Conservation (phyloP, 2,329 filamentous ascomycete genomes). For the Hymenoscyphus repandus region DNA sequence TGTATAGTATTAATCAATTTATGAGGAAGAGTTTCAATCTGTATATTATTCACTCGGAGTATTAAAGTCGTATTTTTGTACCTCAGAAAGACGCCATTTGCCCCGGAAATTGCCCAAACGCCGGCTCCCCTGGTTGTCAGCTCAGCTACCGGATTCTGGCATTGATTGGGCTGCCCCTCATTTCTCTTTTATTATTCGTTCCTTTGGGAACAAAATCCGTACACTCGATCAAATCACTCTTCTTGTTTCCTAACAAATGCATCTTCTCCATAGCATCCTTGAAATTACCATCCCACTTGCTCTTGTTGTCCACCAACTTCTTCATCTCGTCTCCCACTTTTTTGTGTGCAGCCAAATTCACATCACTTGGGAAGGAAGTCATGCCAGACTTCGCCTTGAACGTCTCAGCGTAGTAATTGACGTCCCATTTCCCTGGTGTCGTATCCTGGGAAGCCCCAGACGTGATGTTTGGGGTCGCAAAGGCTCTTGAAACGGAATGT, state of each 20-base stretch:
- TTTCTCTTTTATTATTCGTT: slow-evolving; percentile 11
- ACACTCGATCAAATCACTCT: slow-evolving; percentile 9
- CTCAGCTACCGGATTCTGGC: slow-evolving; percentile 5
- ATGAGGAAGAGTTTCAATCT: too few species aligned
- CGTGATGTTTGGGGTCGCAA: slow-evolving; percentile 22
- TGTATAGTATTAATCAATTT: too few species aligned
- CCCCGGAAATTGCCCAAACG: too few species aligned
- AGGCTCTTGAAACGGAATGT: slow-evolving; percentile 32
- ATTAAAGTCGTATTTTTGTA: too few species aligned
- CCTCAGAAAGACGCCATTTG: too few species aligned
- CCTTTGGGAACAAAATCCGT: slow-evolving; percentile 10
- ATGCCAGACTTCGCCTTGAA: slow-evolving; percentile 24
- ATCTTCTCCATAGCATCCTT: slow-evolving; percentile 22
- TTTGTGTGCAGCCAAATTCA: slow-evolving; percentile 88
- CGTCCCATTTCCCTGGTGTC: slow-evolving; percentile 34
- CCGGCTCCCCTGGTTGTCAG: too few species aligned
- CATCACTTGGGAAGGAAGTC: slow-evolving; percentile 82
- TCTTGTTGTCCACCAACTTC: slow-evolving; percentile 31
- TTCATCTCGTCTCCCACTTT: slow-evolving; percentile 44
- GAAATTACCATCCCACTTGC: slow-evolving; percentile 32
- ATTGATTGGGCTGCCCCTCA: slow-evolving; percentile 10
- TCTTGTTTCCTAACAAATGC: slow-evolving; percentile 11
- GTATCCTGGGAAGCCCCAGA: slow-evolving; percentile 30
- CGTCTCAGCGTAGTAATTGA: slow-evolving; percentile 33
- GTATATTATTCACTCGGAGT: too few species aligned